These are phyloP conservation scores for Hirsutella minnesotensis DNA, from an alignment of 2,329 filamentous ascomycete species.

Conservation along the genomic window DNA sequence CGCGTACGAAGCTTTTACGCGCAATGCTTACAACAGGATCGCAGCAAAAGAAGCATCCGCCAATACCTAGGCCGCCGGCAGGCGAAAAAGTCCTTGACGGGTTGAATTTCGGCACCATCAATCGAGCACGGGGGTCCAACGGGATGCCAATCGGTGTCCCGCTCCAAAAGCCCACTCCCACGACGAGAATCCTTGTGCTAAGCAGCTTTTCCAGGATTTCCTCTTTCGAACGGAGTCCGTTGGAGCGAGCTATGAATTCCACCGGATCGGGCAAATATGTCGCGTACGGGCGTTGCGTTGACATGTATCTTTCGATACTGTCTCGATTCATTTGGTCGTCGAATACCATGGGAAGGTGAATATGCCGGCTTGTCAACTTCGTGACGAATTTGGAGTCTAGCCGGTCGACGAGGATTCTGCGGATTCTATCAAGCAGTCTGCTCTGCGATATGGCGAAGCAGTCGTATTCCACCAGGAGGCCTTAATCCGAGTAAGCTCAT, in stretches of 20 bases:
- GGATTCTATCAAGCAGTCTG: background rate
- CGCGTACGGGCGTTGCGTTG: conserved; percentile 44
- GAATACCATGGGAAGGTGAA: conserved; percentile 2
- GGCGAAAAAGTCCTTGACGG: conserved; percentile 3
- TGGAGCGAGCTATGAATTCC: conserved; percentile 30
- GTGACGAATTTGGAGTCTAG: background rate
- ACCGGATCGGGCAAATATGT: conserved; percentile 49
- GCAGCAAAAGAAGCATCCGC: conserved; percentile 2
- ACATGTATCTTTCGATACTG: conserved; percentile 37
- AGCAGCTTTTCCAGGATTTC: conserved; percentile 20
- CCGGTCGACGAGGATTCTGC: background rate
- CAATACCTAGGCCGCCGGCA: conserved; percentile 1
- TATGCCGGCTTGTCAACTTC: conserved; percentile 1
- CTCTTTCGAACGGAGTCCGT: conserved; percentile 19
- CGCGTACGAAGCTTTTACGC: background rate
- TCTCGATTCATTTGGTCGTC: conserved; percentile 1
- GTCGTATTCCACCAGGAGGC: conserved; percentile 1
- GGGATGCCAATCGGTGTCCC: conserved; percentile 16
- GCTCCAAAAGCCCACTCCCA: conserved; percentile 12
- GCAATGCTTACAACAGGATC: conserved; percentile 1
- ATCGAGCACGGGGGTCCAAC: conserved; percentile 7
- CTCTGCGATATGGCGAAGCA: conserved; percentile 1
- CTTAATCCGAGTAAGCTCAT: background rate
- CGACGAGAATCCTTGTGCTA: conserved; percentile 18
- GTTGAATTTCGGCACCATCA: conserved; percentile 16